Evolutionary conservation across 108 stramenopile species (phyloP).

Genomic region (Skeletonema marinoi): DNA sequence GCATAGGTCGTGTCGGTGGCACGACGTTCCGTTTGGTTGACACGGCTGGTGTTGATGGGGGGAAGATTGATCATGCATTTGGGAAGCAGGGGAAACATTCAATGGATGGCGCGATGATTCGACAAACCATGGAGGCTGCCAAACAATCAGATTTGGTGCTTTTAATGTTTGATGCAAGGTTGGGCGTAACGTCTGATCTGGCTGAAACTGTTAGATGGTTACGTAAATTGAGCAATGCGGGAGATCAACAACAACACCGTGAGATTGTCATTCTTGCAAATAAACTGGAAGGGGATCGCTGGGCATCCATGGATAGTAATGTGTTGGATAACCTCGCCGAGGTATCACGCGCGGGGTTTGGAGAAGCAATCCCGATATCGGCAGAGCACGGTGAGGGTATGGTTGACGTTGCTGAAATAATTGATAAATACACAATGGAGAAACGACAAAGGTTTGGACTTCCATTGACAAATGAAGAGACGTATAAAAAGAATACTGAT

Average conservation of each 20-base stretch:
- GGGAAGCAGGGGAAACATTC: constrained; percentile 36
- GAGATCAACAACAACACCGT: constrained; percentile 12
- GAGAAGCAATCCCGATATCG: constrained; percentile 82
- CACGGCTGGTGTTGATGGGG: constrained; percentile 93
- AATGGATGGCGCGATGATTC: constrained; percentile 73
- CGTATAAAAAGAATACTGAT: constrained; percentile 8
- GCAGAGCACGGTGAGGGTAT: constrained; percentile 88
- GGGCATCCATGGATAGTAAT: constrained; percentile 55
- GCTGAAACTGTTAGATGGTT: constrained; percentile 77
- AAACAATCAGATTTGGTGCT: constrained; percentile 71
- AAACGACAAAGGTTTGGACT: constrained; percentile 51
- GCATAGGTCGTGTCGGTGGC: constrained; percentile 83
- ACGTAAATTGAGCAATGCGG: constrained; percentile 53
- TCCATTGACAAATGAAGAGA: constrained; percentile 18
- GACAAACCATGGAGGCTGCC: constrained; percentile 82
- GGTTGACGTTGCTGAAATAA: constrained; percentile 76
- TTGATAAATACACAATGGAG: constrained; percentile 57
- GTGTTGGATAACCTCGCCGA: constrained; percentile 76
- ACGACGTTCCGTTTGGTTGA: constrained; percentile 82
- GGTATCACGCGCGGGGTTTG: constrained; percentile 72
- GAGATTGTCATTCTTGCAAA: constrained; percentile 76
- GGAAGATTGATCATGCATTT: constrained; percentile 64
- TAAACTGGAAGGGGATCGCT: constrained; percentile 85
- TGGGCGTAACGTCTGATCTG: constrained; percentile 74
- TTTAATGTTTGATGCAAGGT: constrained; percentile 81